Percentiles rank a stretch among this genome's conserved stretches.
Evolutionary conservation across 805 yeast species (phyloP).

Genomic region (Cyberlindnera maclurae): DNA sequence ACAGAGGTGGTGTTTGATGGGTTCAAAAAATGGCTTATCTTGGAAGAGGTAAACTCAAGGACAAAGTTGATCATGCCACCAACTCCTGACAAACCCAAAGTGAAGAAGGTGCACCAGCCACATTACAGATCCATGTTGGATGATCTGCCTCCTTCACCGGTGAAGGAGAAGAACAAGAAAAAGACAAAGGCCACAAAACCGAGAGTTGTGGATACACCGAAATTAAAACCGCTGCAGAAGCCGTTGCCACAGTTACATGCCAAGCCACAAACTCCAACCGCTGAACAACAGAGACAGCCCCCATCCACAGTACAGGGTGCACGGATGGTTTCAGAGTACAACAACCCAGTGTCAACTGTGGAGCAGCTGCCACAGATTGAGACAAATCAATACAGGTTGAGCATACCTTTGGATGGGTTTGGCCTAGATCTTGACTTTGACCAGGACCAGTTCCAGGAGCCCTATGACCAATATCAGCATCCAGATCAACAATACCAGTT

Average conservation of each 20-base stretch:
- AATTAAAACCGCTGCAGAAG: constrained; percentile 2
- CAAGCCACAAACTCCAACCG: constrained; percentile 6
- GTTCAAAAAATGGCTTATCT: constrained; percentile 69
- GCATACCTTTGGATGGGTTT: constrained; percentile 21
- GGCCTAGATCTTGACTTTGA: constrained; percentile 8
- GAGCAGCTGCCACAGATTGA: constrained; percentile 19
- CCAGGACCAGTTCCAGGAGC: not conserved
- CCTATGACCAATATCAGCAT: not conserved
- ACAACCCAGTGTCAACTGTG: constrained; percentile 19
- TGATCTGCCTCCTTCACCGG: constrained; percentile 12
- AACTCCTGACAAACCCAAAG: constrained; percentile 16
- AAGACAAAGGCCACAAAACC: constrained; percentile 4
- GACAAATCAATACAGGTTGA: constrained; percentile 21
- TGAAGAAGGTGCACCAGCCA: constrained; percentile 16
- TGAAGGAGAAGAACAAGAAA: constrained; percentile 5
- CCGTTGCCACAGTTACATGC: constrained; percentile 6
- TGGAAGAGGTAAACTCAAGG: constrained; percentile 55
- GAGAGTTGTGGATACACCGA: too few relatives aligned
- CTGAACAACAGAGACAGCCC: constrained; percentile 3
- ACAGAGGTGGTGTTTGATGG: constrained; percentile 75
- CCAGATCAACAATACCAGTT: not conserved
- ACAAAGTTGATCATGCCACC: constrained; percentile 18
- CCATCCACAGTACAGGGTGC: not conserved
- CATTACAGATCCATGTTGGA: constrained; percentile 18
- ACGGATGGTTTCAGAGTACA: constrained; percentile 4